These are phyloP conservation scores for Straminergon stramineum DNA, from an alignment of 225 moss, liverwort and hornwort genomes.

Conservation along the genomic window DNA sequence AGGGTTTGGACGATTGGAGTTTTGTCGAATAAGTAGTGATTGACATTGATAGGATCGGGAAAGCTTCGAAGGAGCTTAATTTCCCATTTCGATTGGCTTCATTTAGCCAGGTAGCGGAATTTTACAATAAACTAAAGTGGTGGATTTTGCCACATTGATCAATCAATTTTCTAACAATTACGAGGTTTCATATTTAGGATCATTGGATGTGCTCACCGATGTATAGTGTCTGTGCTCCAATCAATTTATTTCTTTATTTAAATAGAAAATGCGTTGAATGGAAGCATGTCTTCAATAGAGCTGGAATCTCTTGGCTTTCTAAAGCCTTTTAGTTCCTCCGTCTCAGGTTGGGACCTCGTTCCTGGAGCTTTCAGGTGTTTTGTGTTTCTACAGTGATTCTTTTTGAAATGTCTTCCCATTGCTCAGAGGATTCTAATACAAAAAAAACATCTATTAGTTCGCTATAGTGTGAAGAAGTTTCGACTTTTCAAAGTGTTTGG, in stretches of 20 bases:
- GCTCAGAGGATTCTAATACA: not conserved
- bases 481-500: not conserved
- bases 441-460: not conserved
- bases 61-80: not conserved
- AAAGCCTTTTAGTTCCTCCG: not conserved
- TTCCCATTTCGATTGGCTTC: not conserved
- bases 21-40: not conserved
- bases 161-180: not conserved
- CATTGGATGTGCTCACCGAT: not conserved
- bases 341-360: not conserved
- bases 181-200: not conserved
- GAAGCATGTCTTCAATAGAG: not conserved
- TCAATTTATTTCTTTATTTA: not conserved
- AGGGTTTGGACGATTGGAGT: not conserved
- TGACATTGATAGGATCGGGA: not conserved
- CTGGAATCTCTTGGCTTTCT: not conserved
- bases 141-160: not conserved
- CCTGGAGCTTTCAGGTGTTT: not conserved
- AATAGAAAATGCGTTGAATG: not conserved
- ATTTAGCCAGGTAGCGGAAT: not conserved
- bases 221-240: too few species aligned
- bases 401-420: too few species aligned
- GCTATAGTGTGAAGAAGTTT: too few species aligned
- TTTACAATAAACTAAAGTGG: not conserved
- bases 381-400: not conserved